Evolutionary conservation across 1,139 yeast genomes (phyloP), one percentile per base, ranked within the genome.

Genomic region (Nadsonia starkeyi-henricii): DNA sequence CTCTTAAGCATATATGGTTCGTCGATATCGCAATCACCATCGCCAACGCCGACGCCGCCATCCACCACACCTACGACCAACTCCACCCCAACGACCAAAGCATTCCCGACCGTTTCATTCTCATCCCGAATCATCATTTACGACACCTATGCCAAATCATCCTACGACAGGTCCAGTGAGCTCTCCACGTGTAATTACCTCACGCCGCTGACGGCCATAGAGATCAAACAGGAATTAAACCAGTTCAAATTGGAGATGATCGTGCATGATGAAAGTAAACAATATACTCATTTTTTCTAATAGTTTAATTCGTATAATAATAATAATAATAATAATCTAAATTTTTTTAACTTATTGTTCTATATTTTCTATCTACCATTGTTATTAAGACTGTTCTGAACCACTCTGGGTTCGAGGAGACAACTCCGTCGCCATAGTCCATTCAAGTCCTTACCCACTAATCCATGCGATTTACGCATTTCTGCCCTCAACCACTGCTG

Each of bases 91-190:
- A 9, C 28, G 9, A 9, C 28, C 28, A 23, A 23, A 23, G 9
- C 9, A 23, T 9, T 9, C 28, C 28, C 28, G 8, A 5, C 28
- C 8, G 95, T 91, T 15, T 67, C 78, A 45, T 91, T 91, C 64
- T 82, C 95, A 2, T 81, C 95, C 0, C 74, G 88, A 58, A 85
- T 91, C 54, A 77, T 86, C 13, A 74, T 91, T 47, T 89, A 81
- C 64, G 95, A 88, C 54, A 91, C 96, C 0, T 88, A 84, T 63
- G 77, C 82, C 53, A 81, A 82, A 45, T 79, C 77, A 18, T 96
- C 85, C 57, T 91, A 91, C 62, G 97, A 91, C 63, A 78, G 98
- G 58, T 88, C 83, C 55, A 96, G 96, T 0, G 96, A 88, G 55
- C 73, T 82, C 43, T 95, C 95, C 4, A 88, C 97, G 1, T 89